phyloP scores from a whole-genome alignment of 1,284 basidiomycete species.

The Pyrrhoderma noxium region DNA sequence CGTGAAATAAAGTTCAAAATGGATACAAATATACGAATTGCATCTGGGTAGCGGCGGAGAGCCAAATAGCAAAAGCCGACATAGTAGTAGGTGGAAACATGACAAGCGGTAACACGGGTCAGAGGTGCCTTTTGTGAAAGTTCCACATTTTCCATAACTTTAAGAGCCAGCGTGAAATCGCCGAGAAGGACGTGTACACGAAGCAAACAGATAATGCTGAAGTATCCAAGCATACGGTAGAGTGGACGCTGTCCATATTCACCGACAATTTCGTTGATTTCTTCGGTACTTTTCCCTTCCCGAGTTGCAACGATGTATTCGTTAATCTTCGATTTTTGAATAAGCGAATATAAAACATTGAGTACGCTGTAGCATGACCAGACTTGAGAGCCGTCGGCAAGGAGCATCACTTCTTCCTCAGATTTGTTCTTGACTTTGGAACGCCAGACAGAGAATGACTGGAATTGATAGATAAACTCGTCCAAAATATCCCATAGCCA shows the following conservation, averaged over 20 bases:
- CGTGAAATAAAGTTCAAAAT: slow-evolving; percentile 91
- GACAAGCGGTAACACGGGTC: slow-evolving; percentile 88
- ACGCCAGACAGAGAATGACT: slow-evolving; percentile 90
- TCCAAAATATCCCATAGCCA: slow-evolving; percentile 99
- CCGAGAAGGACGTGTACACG: slow-evolving; percentile 95
- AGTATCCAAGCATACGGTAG: slow-evolving; percentile 96
- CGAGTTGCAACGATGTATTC: slow-evolving; percentile 84
- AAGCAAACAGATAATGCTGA: slow-evolving; percentile 90
- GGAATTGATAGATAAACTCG: slow-evolving; percentile 99
- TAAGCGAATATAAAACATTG: slow-evolving; percentile 95
- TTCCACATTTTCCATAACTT: slow-evolving; percentile 92
- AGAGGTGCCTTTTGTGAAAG: slow-evolving; percentile 83
- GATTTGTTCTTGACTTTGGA: slow-evolving; percentile 80
- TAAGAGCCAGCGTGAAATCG: slow-evolving; percentile 92
- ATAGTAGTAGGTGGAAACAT: slow-evolving; percentile 93
- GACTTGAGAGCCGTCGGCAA: slow-evolving; percentile 76
- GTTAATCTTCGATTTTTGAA: slow-evolving; percentile 94
- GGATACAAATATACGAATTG: slow-evolving; percentile 87
- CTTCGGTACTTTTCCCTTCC: slow-evolving; percentile 73
- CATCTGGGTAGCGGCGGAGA: slow-evolving; percentile 90
- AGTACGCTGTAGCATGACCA: slow-evolving; percentile 98
- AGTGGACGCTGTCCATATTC: slow-evolving; percentile 88
- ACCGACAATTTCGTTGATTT: slow-evolving; percentile 84
- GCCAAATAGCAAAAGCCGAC: slow-evolving; percentile 97
- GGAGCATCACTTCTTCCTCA: slow-evolving; percentile 81